Evolutionary conservation across 2,329 filamentous ascomycete species (phyloP), one percentile per base, ranked within the genome.

Genomic region (Talaromyces amestolkiae): DNA sequence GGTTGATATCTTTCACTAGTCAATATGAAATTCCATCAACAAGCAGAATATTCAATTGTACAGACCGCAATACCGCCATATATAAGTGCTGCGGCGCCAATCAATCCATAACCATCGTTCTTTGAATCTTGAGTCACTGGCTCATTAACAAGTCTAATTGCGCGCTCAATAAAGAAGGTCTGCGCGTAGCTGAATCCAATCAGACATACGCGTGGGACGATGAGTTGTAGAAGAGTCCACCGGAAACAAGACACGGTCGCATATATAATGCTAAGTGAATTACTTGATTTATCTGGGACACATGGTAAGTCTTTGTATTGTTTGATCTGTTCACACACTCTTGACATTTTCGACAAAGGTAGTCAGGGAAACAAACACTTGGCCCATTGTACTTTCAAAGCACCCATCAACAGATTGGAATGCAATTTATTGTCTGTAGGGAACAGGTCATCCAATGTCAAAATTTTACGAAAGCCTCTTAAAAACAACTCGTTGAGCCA

Each of bases 401-500:
- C 13, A 19, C 11, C 9, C 53, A 58, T 45, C 61, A 63, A 49
- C 15, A 47, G 17, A 9, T 63, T 15, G 7, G 61, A 80, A 11
- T 70, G 65, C 6, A 84, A 66, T 63, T 80, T 71, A 63, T 81
- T 80, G 66, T 84, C 82, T 39, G 83, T 70, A 0, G 73, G 67
- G 66, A 75, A 78, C 4, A 83, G 72, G 62, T 83, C 80, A 9
- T 80, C 75, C 0, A 81, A 70, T 0, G 69, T 68, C 27, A 83
- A 64, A 3, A 76, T 69, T 6, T 76, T 79, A 3, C 73, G 75
- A 72, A 79, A 84, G 0, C 83, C 82, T 24, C 73, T 73, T 13
- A 76, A 73, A 27, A 86, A 78, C 4, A 85, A 70, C 2, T 75
- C 74, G 43, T 79, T 81, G 43, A 84, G 72, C 83, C 83, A 85